These are phyloP conservation scores for Nemania serpens DNA, from an alignment of 2,329 filamentous ascomycete genomes.

Conservation along the genomic window DNA sequence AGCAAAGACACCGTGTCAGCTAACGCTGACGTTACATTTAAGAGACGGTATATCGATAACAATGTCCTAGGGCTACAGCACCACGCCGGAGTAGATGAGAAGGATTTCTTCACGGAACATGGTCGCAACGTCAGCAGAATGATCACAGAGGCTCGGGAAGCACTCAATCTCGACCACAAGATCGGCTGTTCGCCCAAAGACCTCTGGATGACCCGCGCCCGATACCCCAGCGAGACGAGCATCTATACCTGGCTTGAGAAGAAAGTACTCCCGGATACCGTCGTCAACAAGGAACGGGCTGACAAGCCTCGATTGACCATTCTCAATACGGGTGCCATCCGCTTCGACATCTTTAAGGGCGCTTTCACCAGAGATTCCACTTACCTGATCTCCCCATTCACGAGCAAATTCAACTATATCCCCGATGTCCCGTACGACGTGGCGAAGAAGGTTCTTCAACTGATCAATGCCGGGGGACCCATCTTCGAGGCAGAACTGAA, in stretches of 20 bases:
- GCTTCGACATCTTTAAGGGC: conserved; percentile 95
- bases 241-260: conserved; percentile 82
- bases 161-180: conserved; percentile 71
- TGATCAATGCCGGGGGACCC: conserved; percentile 60
- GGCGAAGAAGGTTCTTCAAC: conserved; percentile 69
- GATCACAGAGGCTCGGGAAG: conserved; percentile 72
- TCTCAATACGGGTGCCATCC: conserved; percentile 86
- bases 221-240: conserved; percentile 74
- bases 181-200: conserved; percentile 84
- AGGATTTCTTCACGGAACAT: conserved; percentile 75
- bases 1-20: conserved; percentile 39
- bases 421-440: conserved; percentile 79
- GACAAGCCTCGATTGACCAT: conserved; percentile 72
- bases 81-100: conserved; percentile 73
- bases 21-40: conserved; percentile 61
- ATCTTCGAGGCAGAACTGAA: conserved; percentile 52
- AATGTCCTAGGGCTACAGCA: conserved; percentile 84
- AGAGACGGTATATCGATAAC: conserved; percentile 88
- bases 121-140: conserved; percentile 72
- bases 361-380: conserved; percentile 86
- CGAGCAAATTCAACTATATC: conserved; percentile 75
- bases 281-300: conserved; percentile 61
- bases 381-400: conserved; percentile 87
- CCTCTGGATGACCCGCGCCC: conserved; percentile 80
- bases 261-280: conserved; percentile 71